Base-by-base conservation (phyloP, 2,329 filamentous ascomycete species). In the Hypoxylon rubiginosum region DNA sequence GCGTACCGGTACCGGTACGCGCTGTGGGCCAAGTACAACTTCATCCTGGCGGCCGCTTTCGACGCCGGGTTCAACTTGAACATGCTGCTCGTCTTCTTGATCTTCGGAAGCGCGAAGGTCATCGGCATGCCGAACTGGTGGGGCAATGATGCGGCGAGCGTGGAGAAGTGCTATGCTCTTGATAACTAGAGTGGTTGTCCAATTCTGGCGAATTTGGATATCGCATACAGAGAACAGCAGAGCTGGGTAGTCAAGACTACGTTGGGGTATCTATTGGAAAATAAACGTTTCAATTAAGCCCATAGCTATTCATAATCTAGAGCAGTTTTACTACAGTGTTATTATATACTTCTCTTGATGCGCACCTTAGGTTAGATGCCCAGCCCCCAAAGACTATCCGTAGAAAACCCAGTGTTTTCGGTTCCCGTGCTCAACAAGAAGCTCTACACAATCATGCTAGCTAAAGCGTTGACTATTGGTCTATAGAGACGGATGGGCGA, bases 31-130 rank as follows among this genome's bases (percentile, higher is more conserved):
- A 77, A 83, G 15, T 90, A 88, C 75, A 89, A 88, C 67, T 90
- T 88, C 69, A 83, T 90, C 34, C 74, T 89, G 15, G 87, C 86
- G 0, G 87, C 87, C 0, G 87, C 87, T 0, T 86, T 89, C 69
- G 87, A 90, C 74, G 86, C 87, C 0, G 87, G 86, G 0, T 90
- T 88, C 73, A 90, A 90, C 73, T 78, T 89, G 19, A 88, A 88
- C 67, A 82, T 89, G 82, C 69, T 90, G 64, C 77, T 89, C 17
- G 84, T 88, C n/a, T 90, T 89, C 73, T 73, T 89, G 62, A 85
- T 84, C 65, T 88, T 89, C 69, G 84, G 86, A 1, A 83, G 84
- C 6, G 86, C 82, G 0, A 88, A 85, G 78, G 80, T 86, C 32
- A 77, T 88, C 7, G 79, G 76, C 15, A 89, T 89, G 87, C 86